Evolutionary conservation across 192 early-diverging fungal species (phyloP).

Genomic region (Phycomyces blakesleeanus): DNA sequence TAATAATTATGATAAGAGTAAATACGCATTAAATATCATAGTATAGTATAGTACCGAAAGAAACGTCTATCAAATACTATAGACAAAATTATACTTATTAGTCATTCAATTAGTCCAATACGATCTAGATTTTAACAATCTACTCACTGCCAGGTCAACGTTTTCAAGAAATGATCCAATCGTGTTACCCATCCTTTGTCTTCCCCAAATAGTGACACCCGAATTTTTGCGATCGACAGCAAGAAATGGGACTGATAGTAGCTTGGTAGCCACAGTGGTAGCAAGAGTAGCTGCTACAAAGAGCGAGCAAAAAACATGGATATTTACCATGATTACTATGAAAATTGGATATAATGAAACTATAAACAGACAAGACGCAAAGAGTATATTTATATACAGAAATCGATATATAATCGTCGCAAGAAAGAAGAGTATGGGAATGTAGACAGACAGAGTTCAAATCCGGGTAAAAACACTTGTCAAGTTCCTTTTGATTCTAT

Average conservation of each 20-base stretch:
- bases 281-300: not conserved
- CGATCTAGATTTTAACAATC: too few species aligned
- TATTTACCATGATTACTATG: not conserved
- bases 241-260: slow-evolving; percentile 15
- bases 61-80: slow-evolving; percentile 24
- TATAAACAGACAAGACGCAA: not conserved
- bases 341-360: too few species aligned
- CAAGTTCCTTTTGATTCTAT: not conserved
- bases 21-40: not conserved
- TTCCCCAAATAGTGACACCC: not conserved
- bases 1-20: not conserved
- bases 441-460: slow-evolving; percentile 4
- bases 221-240: not conserved
- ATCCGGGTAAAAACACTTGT: not conserved
- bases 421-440: not conserved
- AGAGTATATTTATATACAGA: not conserved
- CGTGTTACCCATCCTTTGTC: slow-evolving; percentile 7
- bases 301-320: not conserved
- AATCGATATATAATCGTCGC: too few species aligned
- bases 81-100: not conserved
- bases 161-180: slow-evolving; percentile 12
- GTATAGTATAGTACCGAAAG: slow-evolving; percentile 15
- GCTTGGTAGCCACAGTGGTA: not conserved
- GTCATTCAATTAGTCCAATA: not conserved
- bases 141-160: slow-evolving; percentile 17